Base-by-base conservation (phyloP, 192 early-diverging fungal species). In the Gaertneriomyces sp. region DNA sequence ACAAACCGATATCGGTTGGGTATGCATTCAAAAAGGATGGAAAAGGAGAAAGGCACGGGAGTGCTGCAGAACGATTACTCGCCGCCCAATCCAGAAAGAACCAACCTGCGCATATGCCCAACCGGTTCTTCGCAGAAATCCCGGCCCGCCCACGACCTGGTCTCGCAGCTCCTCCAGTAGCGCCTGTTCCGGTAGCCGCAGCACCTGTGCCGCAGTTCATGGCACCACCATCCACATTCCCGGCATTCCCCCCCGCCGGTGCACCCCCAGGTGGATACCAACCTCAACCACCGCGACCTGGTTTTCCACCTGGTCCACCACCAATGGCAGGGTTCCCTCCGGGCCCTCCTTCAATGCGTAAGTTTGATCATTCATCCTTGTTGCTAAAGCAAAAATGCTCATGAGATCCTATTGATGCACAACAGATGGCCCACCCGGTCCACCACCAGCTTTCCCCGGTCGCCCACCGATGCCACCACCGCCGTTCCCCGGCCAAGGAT, bases 21-120 rank as follows among this genome's bases (percentile, higher is more conserved):
- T 99, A 94, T 78, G 93, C 95, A 2, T 93, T 94, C 69, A 99
- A 98, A 74, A 99, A 99, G 76, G 97, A 99, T 65, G 94, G 93
- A 33, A 93, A 94, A 74, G 97, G 97, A 33, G 95, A 98, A 70
- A 70, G 94, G 16, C 97, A 99, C 67, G 97, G 97, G 58, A 90
- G 90, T 42, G 93, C 93, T 0, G 93, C 94, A 38, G 96, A 99
- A 73, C 84, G 96, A 53, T 70, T 99, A 43, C 79, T 99, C 71
- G 96, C 96, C 0, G 85, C 89, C 0, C 88, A 96, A 76, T 92
- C 90, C 17, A 72, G 79, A 41, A 95, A 95, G 68, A 92, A 94
- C 73, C 80, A 86, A 1, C 75, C 70, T 20, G 53, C 77, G 8
- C 74, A 74, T 9, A 62, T 88, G 72, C 87, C 89, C 12, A 88